These are phyloP conservation scores for Colletotrichum higginsianum DNA, from an alignment of 2,329 filamentous ascomycete genomes.

Conservation along the genomic window DNA sequence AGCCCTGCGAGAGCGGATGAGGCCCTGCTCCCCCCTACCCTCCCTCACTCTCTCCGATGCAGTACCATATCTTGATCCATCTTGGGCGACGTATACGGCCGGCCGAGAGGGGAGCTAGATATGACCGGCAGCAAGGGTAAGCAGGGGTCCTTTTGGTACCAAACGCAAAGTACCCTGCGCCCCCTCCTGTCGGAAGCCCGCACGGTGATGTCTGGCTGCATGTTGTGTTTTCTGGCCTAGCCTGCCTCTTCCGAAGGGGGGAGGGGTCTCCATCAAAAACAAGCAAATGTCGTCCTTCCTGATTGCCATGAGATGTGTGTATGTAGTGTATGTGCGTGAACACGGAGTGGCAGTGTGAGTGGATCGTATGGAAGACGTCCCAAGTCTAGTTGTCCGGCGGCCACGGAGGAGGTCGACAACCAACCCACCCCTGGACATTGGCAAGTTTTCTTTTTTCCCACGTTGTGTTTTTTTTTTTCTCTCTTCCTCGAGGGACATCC, in stretches of 20 bases:
- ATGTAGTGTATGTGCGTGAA: too few relatives aligned
- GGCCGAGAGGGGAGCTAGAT: neutral
- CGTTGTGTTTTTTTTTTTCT: neutral
- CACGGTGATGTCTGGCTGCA: constrained; percentile 31
- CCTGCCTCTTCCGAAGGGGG: constrained; percentile 1
- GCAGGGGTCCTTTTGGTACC: constrained; percentile 6
- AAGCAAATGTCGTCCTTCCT: constrained; percentile 1
- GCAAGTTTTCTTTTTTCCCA: neutral
- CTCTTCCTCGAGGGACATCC: neutral
- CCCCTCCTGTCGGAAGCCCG: constrained; percentile 28
- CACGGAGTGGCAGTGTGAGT: constrained; percentile 27
- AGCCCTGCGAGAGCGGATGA: constrained; percentile 1
- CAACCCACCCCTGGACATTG: neutral
- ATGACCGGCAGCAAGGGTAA: constrained; percentile 1
- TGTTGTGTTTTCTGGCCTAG: too few relatives aligned
- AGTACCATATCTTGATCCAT: neutral
- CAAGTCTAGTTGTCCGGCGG: constrained; percentile 21
- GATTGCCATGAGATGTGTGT: constrained; percentile 10
- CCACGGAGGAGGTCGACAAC: constrained; percentile 12
- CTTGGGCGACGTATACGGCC: neutral
- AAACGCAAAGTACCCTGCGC: constrained; percentile 6
- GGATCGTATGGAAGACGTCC: constrained; percentile 28
- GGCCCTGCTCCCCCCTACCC: neutral
- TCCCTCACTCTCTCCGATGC: neutral
- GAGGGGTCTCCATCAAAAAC: neutral